Conservation (phyloP, 2,329 filamentous ascomycete genomes). For the Didymella glomerata region DNA sequence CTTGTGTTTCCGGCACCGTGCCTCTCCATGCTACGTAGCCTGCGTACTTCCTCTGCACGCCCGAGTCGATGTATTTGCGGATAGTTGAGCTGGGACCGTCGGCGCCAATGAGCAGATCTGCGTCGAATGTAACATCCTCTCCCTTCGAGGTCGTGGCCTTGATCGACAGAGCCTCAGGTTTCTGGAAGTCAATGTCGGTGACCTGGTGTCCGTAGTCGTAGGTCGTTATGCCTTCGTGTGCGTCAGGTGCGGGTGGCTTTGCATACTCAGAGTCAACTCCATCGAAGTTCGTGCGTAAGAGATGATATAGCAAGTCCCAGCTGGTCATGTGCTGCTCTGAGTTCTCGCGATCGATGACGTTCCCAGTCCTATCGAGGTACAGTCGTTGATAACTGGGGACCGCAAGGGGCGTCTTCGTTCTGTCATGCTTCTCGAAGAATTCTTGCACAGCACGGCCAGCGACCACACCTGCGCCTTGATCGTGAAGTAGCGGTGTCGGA, state of each 20-base stretch:
- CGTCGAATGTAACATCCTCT: conserved; percentile 18
- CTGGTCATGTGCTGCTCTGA: conserved; percentile 40
- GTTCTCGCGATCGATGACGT: conserved; percentile 30
- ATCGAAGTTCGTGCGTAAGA: conserved; percentile 39
- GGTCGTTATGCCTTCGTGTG: conserved; percentile 21
- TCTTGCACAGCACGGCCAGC: conserved; percentile 32
- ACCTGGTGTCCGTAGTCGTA: conserved; percentile 36
- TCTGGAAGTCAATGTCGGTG: conserved; percentile 20
- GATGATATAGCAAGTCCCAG: conserved; percentile 41
- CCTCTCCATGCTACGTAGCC: conserved; percentile 43
- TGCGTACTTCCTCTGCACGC: conserved; percentile 29
- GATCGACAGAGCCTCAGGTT: conserved; percentile 1
- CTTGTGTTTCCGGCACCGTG: conserved; percentile 32
- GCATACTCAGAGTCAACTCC: conserved; percentile 34
- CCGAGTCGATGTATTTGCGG: conserved; percentile 28
- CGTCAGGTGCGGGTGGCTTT: conserved; percentile 21
- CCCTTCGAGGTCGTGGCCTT: conserved; percentile 14
- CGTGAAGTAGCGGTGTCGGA: conserved; percentile 35
- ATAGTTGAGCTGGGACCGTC: conserved; percentile 39
- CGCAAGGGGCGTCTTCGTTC: conserved; percentile 27
- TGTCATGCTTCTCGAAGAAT: conserved; percentile 35
- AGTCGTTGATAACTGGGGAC: conserved; percentile 32
- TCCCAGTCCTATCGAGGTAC: conserved; percentile 33
- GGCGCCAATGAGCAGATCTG: conserved; percentile 36
- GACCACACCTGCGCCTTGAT: conserved; percentile 41